Conservation (phyloP, 2,329 filamentous ascomycete species). For the Trichoderma atroviride region DNA sequence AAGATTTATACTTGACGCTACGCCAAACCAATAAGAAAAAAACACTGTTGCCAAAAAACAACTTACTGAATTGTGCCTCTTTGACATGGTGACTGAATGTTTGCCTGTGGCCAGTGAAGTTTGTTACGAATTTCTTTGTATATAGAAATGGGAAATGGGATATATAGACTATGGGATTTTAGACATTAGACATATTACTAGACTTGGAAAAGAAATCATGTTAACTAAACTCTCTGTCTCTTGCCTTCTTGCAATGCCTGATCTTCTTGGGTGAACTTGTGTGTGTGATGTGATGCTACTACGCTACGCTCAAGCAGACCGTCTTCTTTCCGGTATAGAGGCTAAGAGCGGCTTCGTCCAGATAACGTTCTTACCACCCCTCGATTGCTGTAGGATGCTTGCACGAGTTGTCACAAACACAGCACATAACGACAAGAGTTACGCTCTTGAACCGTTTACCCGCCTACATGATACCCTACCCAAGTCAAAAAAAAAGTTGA, state of each 20-base stretch:
- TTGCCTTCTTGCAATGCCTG: background rate
- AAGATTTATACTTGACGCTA: constrained; percentile 25
- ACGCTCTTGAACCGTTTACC: constrained; percentile 13
- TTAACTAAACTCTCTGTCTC: background rate
- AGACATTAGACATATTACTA: background rate
- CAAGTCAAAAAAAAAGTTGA: background rate
- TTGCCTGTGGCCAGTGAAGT: constrained; percentile 15
- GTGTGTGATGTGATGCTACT: background rate
- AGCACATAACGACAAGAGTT: background rate
- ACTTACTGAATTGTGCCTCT: constrained; percentile 15
- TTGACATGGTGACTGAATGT: constrained; percentile 13
- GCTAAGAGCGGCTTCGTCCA: background rate
- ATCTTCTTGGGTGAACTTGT: background rate
- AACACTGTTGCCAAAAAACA: constrained; percentile 23
- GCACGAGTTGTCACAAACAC: background rate
- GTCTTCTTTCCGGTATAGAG: background rate
- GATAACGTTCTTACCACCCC: constrained; percentile 17
- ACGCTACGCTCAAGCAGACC: background rate
- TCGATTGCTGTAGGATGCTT: background rate
- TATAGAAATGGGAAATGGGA: background rate
- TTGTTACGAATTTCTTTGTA: constrained; percentile 2
- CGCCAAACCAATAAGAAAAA: constrained; percentile 26
- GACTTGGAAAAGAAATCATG: background rate
- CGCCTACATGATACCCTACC: background rate
- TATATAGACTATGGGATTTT: background rate